Conservation (phyloP, 805 yeast species). For the Metahyphopichia silvanorum region DNA sequence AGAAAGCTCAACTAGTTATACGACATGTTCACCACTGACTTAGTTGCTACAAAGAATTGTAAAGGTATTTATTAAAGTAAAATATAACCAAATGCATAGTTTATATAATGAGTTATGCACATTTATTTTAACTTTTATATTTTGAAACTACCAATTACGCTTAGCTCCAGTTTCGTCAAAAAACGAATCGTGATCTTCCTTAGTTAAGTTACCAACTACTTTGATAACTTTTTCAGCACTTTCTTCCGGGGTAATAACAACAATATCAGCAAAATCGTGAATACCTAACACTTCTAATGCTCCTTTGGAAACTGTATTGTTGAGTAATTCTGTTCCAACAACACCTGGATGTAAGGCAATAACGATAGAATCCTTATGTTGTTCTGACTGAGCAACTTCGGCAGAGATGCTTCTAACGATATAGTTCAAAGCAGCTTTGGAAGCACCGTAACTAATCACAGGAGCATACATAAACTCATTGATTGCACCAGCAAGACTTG, state of each 20-base stretch:
- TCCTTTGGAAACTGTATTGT: constrained; percentile 1
- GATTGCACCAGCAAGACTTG: constrained; percentile 24
- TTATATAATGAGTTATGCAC: too few species aligned
- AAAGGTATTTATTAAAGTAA: too few species aligned
- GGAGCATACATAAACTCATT: constrained; percentile 15
- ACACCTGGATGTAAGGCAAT: constrained; percentile 37
- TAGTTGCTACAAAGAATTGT: too few species aligned
- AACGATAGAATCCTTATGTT: constrained; percentile 21
- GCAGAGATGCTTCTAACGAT: constrained; percentile 18
- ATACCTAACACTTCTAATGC: constrained; percentile 1
- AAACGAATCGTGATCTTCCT: too few species aligned
- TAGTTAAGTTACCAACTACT: constrained; percentile 6
- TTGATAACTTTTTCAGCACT: constrained; percentile 8
- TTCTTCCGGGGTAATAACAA: constrained; percentile 10
- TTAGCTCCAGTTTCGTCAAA: too few species aligned
- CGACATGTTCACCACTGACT: too few species aligned
- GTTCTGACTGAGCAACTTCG: constrained; percentile 21
- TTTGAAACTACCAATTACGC: too few species aligned
- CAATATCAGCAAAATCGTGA: too few species aligned
- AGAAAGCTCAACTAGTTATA: too few species aligned
- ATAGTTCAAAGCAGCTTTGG: constrained; percentile 36
- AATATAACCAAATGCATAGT: too few species aligned
- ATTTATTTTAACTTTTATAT: too few species aligned
- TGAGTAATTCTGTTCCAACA: constrained; percentile 28
- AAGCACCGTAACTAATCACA: constrained; percentile 25